Conservation (phyloP, 768 basidiomycete genomes). For the Trametes maxima region DNA sequence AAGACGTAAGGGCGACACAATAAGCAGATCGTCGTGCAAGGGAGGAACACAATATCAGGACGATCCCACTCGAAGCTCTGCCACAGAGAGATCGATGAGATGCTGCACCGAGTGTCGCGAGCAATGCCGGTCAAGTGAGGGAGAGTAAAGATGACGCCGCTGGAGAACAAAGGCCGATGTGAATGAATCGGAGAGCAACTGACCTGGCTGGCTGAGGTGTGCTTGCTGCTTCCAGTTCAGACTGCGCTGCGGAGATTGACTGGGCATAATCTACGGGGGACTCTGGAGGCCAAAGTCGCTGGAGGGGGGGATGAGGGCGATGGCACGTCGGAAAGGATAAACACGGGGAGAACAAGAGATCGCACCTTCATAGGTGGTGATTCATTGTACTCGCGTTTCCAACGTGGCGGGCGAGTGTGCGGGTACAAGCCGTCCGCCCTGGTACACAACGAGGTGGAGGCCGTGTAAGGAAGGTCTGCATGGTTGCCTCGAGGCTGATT, state of each 20-base stretch:
- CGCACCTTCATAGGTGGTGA: conserved; percentile 34
- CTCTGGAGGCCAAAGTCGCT: conserved; percentile 27
- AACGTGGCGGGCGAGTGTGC: conserved; percentile 52
- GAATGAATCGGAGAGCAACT: conserved; percentile 32
- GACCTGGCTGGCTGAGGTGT: conserved; percentile 52
- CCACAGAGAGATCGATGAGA: conserved; percentile 15
- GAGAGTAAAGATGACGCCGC: background rate
- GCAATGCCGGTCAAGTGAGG: conserved; percentile 9
- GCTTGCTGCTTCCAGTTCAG: conserved; percentile 47
- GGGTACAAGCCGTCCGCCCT: conserved; percentile 44
- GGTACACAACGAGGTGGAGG: conserved; percentile 56
- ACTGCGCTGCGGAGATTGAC: conserved; percentile 59
- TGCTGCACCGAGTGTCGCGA: conserved; percentile 7
- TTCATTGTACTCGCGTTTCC: conserved; percentile 57
- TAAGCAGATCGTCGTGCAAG: conserved; percentile 17
- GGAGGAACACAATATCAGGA: conserved; percentile 12
- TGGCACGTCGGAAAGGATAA: conserved; percentile 34
- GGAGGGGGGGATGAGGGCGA: conserved; percentile 32
- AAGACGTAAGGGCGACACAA: conserved; percentile 23
- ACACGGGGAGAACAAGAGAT: conserved; percentile 33
- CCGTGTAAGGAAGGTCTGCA: conserved; percentile 54
- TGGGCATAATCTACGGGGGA: conserved; percentile 49
- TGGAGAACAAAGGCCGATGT: conserved; percentile 14
- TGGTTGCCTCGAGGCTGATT: conserved; percentile 42
- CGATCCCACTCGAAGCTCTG: conserved; percentile 13